phyloP scores from a whole-genome alignment of 1,284 basidiomycete species.

The Fomes fomentarius region DNA sequence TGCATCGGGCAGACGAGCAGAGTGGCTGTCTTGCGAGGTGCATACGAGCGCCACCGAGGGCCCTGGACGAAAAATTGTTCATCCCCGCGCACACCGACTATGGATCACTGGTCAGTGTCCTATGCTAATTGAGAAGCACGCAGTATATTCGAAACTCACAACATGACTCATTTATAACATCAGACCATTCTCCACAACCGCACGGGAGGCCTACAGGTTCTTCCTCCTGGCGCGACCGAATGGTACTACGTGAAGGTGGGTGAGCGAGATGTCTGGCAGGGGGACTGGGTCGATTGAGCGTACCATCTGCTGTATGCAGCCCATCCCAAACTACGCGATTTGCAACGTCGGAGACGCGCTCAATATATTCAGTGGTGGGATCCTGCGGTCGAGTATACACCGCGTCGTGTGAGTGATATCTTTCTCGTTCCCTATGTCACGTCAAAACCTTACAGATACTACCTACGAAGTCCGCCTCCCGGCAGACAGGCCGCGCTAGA shows the following conservation, averaged over 20 bases:
- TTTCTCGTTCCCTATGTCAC: not conserved
- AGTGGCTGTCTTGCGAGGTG: constrained; percentile 16
- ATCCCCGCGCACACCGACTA: constrained; percentile 22
- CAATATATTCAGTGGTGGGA: constrained; percentile 31
- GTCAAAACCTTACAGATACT: too few species aligned
- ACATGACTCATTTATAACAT: not conserved
- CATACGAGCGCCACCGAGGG: constrained; percentile 13
- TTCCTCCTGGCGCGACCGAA: constrained; percentile 56
- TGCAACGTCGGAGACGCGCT: constrained; percentile 44
- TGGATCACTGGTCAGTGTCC: constrained; percentile 16
- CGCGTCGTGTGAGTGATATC: constrained; percentile 33
- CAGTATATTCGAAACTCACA: too few species aligned
- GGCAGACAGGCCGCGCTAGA: constrained; percentile 32
- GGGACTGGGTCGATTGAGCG: too few species aligned
- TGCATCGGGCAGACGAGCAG: constrained; percentile 11
- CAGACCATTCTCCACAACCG: constrained; percentile 70
- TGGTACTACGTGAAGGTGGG: constrained; percentile 72
- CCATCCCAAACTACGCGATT: constrained; percentile 35
- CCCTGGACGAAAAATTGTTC: constrained; percentile 10
- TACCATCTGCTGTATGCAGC: too few species aligned
- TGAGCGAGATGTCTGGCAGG: not conserved
- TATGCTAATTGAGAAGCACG: too few species aligned
- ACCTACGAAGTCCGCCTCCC: constrained; percentile 24
- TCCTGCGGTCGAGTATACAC: constrained; percentile 38
- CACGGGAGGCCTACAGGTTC: constrained; percentile 72